Evolutionary conservation across 495 filamentous ascomycete genomes (phyloP).

Genomic region (Filosporella fistucella): DNA sequence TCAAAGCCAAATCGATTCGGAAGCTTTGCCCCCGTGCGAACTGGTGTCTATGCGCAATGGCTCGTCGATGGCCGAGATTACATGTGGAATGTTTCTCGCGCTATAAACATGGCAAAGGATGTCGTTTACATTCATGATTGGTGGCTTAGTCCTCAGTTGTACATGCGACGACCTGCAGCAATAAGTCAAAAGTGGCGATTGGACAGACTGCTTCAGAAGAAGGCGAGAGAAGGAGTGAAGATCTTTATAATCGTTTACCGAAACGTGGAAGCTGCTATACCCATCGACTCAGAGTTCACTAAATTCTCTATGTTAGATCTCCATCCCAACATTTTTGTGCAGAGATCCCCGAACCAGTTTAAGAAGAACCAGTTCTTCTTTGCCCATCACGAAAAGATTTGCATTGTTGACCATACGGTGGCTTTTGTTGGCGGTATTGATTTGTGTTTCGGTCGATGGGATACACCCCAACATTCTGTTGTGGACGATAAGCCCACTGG

Average conservation of each 20-base stretch:
- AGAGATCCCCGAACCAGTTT: slow-evolving; percentile 94
- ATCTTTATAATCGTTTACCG: slow-evolving; percentile 98
- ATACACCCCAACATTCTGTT: slow-evolving; percentile 87
- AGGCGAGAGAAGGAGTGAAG: slow-evolving; percentile 93
- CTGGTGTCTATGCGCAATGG: slow-evolving; percentile 89
- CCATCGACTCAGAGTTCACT: slow-evolving; percentile 98
- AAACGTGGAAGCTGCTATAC: slow-evolving; percentile 96
- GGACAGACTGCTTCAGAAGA: slow-evolving; percentile 88
- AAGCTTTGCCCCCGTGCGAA: slow-evolving; percentile 89
- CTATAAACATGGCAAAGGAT: slow-evolving; percentile 96
- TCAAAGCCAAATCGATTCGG: slow-evolving; percentile 77
- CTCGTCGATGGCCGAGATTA: slow-evolving; percentile 95
- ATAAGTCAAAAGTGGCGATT: slow-evolving; percentile 99
- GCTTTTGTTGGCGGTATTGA: slow-evolving; percentile 97
- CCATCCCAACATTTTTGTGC: slow-evolving; percentile 93
- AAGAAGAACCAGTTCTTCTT: slow-evolving; percentile 99
- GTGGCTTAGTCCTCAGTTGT: slow-evolving; percentile 97
- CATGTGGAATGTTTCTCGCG: slow-evolving; percentile 98
- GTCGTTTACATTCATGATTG: slow-evolving; percentile 99
- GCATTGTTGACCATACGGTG: slow-evolving; percentile 91
- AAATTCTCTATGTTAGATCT: slow-evolving; percentile 96
- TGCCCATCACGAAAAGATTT: slow-evolving; percentile 97
- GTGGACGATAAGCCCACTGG: slow-evolving; percentile 93
- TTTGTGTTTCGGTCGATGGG: slow-evolving; percentile 96
- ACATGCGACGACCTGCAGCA: slow-evolving; percentile 89